Percentiles rank a stretch among this genome's conserved stretches.
Conservation (phyloP, 176 grass and related monocot genomes). For the Saccharum spontaneum region DNA sequence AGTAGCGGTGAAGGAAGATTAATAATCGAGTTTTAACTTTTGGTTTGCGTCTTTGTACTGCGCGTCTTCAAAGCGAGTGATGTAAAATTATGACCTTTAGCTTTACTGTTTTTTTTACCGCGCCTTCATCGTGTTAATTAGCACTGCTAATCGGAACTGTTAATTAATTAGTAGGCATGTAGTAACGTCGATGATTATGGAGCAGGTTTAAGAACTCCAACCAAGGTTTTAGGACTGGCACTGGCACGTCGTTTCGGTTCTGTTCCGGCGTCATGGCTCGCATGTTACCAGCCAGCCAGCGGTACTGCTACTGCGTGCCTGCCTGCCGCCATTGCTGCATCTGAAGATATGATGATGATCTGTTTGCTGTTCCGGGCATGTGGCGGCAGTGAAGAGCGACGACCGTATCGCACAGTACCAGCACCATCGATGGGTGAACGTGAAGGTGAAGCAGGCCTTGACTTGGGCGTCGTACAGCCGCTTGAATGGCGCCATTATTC, state of each 20-base stretch:
- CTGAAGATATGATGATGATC: background rate
- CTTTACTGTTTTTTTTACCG: background rate
- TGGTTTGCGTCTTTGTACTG: background rate
- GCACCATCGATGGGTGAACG: background rate
- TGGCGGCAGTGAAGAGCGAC: background rate
- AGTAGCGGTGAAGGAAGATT: background rate
- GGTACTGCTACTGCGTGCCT: background rate
- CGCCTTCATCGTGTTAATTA: background rate
- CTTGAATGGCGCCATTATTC: background rate
- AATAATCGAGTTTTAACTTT: background rate
- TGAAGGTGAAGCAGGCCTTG: background rate
- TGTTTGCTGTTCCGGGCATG: background rate
- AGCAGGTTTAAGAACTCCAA: conserved; percentile 29
- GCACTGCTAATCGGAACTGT: background rate
- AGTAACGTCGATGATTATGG: background rate
- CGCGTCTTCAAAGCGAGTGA: background rate
- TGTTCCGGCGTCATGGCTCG: background rate
- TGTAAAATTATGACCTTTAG: conserved; percentile 26
- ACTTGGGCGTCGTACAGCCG: background rate
- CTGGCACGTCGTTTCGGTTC: background rate
- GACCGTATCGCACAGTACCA: background rate
- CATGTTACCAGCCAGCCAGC: background rate
- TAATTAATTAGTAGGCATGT: background rate
- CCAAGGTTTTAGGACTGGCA: background rate
- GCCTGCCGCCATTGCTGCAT: background rate